These are phyloP conservation scores for Paecilomyces fulvus DNA, from an alignment of 2,329 filamentous ascomycete species.

Conservation along the genomic window DNA sequence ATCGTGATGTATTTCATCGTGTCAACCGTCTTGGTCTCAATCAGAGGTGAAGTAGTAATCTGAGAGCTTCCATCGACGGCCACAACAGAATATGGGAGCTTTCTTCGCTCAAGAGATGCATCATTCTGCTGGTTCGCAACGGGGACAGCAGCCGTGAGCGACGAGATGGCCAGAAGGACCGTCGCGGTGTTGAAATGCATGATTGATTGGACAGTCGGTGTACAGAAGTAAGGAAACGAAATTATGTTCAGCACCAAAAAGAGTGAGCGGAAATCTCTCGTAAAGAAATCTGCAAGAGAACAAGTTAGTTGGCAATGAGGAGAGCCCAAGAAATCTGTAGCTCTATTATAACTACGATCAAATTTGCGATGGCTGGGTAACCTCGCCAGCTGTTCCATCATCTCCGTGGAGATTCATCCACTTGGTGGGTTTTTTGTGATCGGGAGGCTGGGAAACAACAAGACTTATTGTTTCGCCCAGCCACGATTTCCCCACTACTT, in stretches of 20 bases:
- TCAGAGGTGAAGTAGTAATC: slow-evolving; percentile 2
- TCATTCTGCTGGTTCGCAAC: slow-evolving; percentile 12
- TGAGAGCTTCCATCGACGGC: slow-evolving; percentile 20
- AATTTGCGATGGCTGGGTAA: background rate
- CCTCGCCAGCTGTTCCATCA: background rate
- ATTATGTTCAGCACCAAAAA: slow-evolving; percentile 1
- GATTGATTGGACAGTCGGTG: background rate
- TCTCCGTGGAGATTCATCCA: background rate
- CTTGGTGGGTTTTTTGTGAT: background rate
- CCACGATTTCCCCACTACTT: background rate
- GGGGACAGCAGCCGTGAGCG: slow-evolving; percentile 20
- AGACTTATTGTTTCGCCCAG: background rate
- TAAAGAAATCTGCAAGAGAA: background rate
- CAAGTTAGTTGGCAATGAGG: background rate
- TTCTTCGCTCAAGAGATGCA: slow-evolving; percentile 17
- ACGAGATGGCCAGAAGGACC: slow-evolving; percentile 19
- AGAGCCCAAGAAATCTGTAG: background rate
- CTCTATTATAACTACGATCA: background rate
- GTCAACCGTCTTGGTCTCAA: slow-evolving; percentile 8
- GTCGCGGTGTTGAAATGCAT: slow-evolving; percentile 22
- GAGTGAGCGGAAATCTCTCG: background rate
- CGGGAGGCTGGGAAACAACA: slow-evolving; percentile 4
- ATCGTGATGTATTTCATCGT: slow-evolving; percentile 3
- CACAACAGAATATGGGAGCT: slow-evolving; percentile 23
- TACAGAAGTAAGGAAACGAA: slow-evolving; percentile 1